Percentiles rank a stretch among this genome's conserved stretches.
Conservation (phyloP, 2,329 filamentous ascomycete species). For the Botrytis tulipae region DNA sequence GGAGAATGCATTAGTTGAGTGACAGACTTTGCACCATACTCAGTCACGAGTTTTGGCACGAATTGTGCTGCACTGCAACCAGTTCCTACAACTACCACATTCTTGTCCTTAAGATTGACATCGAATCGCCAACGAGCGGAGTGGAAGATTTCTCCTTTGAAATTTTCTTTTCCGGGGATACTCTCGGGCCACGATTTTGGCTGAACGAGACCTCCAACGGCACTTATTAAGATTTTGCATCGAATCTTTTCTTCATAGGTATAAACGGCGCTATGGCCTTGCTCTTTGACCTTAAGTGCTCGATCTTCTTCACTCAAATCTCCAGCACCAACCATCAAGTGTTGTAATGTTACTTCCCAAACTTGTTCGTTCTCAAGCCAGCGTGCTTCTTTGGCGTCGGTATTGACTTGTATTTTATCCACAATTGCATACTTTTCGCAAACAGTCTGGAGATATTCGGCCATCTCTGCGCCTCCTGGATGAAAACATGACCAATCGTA, state of each 20-base stretch:
- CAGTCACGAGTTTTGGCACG: constrained; percentile 50
- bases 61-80: constrained; percentile 58
- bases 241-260: constrained; percentile 50
- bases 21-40: constrained; percentile 49
- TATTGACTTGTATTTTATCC: constrained; percentile 58
- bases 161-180: constrained; percentile 52
- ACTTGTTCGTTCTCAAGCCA: constrained; percentile 54
- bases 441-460: constrained; percentile 52
- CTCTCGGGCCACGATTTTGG: constrained; percentile 50
- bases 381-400: constrained; percentile 50
- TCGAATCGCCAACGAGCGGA: constrained; percentile 56
- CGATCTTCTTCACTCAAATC: constrained; percentile 51
- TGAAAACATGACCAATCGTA: constrained; percentile 57
- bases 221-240: constrained; percentile 54
- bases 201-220: constrained; percentile 55
- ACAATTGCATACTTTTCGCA: constrained; percentile 54
- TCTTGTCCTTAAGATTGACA: constrained; percentile 52
- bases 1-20: constrained; percentile 58
- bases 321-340: constrained; percentile 52
- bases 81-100: constrained; percentile 57
- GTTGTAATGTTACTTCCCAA: constrained; percentile 54
- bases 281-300: constrained; percentile 43
- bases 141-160: constrained; percentile 56
- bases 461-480: constrained; percentile 58
- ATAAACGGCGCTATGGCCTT: constrained; percentile 49